Conservation (phyloP, 495 filamentous ascomycete species). For the Penicillium turbatum region DNA sequence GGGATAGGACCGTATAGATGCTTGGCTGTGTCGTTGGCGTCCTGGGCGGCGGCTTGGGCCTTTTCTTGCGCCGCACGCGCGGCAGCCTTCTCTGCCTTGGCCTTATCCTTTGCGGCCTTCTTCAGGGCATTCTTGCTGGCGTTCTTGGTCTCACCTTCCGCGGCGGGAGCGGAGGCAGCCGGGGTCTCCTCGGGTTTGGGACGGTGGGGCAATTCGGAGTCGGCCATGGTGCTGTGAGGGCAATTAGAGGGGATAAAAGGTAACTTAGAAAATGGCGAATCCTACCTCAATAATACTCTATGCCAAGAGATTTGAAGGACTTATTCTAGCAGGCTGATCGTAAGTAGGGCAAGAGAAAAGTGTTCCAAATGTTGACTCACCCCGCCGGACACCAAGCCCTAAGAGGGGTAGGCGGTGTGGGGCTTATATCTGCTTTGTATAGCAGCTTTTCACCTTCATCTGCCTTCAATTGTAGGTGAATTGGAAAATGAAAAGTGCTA, state of each 20-base stretch:
- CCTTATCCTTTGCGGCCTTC: constrained; percentile 64
- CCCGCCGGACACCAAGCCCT: constrained; percentile 38
- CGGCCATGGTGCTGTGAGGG: constrained; percentile 36
- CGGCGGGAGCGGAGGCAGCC: constrained; percentile 30
- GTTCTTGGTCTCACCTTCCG: constrained; percentile 36
- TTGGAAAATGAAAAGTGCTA: too few relatives aligned
- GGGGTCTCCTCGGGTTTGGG: constrained; percentile 45
- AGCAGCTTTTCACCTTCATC: too few relatives aligned
- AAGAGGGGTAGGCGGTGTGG: constrained; percentile 30
- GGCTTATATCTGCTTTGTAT: background rate
- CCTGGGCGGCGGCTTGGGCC: constrained; percentile 46
- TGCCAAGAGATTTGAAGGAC: constrained; percentile 9
- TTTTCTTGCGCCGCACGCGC: constrained; percentile 51
- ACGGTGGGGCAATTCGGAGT: constrained; percentile 46
- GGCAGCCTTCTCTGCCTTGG: constrained; percentile 60
- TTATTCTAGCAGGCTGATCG: constrained; percentile 2
- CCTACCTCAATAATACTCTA: constrained; percentile 22
- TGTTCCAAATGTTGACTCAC: constrained; percentile 24
- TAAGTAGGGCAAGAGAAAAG: constrained; percentile 11
- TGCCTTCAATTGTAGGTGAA: too few relatives aligned
- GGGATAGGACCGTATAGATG: constrained; percentile 60
- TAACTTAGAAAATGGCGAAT: background rate
- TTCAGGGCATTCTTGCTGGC: constrained; percentile 63
- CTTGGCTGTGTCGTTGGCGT: constrained; percentile 64
- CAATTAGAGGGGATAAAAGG: constrained; percentile 5